phyloP scores from a whole-genome alignment of 2,329 filamentous ascomycete species.

The Aspergillus fructus region DNA sequence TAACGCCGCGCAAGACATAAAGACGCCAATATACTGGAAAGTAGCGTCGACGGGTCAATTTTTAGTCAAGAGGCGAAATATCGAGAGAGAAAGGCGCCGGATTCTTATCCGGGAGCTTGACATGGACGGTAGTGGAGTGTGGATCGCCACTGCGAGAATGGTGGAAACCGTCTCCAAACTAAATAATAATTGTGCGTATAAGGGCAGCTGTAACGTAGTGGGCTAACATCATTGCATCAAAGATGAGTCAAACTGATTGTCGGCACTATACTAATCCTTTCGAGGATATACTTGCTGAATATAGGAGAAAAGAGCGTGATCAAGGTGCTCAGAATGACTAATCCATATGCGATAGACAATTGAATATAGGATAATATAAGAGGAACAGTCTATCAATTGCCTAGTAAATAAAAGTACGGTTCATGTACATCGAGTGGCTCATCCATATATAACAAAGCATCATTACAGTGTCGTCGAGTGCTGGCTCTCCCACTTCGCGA shows the following conservation, averaged over 20 bases:
- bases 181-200: background rate
- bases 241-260: background rate
- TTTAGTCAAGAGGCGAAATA: slow-evolving; percentile 2
- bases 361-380: too few species aligned
- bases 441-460: background rate
- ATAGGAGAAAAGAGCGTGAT: too few species aligned
- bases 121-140: background rate
- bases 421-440: slow-evolving; percentile 10
- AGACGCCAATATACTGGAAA: background rate
- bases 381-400: slow-evolving; percentile 1
- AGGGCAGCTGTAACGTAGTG: background rate
- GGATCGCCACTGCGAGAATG: background rate
- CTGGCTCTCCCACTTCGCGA: slow-evolving; percentile 43
- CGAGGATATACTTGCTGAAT: too few species aligned
- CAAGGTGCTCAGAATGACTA: background rate
- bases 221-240: background rate
- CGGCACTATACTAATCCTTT: too few species aligned
- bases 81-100: background rate
- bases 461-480: slow-evolving; percentile 22
- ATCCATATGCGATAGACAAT: too few species aligned
- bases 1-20: too few species aligned
- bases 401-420: slow-evolving; percentile 5
- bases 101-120: slow-evolving; percentile 16
- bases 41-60: background rate
- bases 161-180: background rate